Evolutionary conservation across 768 basidiomycete genomes (phyloP).

Genomic region (Leccinum uliginosum): DNA sequence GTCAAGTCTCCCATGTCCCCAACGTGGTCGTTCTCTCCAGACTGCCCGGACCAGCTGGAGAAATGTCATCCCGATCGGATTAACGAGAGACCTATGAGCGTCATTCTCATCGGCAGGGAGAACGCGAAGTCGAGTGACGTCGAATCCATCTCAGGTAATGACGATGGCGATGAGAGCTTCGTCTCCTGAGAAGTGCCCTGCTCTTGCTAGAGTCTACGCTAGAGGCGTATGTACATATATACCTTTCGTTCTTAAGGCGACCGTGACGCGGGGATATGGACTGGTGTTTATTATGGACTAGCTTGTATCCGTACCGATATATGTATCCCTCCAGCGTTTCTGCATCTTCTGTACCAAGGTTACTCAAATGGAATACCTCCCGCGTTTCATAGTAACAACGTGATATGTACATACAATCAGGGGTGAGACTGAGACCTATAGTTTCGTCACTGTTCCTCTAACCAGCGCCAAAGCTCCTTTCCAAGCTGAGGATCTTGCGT

Average conservation of each 20-base stretch:
- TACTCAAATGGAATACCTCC: background rate
- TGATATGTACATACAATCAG: background rate
- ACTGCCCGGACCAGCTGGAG: background rate
- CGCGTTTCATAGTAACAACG: background rate
- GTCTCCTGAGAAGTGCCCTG: background rate
- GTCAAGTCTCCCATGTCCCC: background rate
- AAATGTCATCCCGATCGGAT: background rate
- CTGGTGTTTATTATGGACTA: background rate
- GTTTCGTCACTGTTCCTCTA: constrained; percentile 7
- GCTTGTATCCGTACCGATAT: background rate
- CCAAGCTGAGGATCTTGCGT: constrained; percentile 8
- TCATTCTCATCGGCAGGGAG: background rate
- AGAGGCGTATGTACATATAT: background rate
- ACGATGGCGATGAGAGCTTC: background rate
- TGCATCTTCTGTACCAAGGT: background rate
- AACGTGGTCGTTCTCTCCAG: constrained; percentile 2
- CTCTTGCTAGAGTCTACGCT: background rate
- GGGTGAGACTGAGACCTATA: background rate
- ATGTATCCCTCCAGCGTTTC: background rate
- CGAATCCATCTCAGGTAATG: background rate
- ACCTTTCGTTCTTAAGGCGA: background rate
- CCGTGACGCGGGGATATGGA: too few species aligned
- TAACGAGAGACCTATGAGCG: background rate
- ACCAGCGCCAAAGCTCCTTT: constrained; percentile 10
- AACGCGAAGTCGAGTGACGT: background rate